Evolutionary conservation across 306 rosid species (phyloP), one percentile per base, ranked within the genome.

Genomic region (Fagus crenata): DNA sequence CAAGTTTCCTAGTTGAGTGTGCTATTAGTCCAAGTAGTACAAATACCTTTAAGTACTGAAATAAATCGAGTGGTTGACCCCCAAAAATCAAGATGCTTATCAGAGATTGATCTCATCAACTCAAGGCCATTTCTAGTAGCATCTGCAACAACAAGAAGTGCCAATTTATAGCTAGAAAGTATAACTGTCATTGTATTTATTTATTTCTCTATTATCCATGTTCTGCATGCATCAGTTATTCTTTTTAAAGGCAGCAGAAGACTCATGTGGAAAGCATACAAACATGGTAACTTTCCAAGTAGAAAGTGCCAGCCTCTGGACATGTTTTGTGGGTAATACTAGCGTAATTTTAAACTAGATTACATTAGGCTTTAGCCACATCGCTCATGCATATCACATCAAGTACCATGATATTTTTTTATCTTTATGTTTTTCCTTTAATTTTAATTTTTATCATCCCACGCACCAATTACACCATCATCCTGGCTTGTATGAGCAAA

Each of bases 21-120:
- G 49, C 49, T 14, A 61, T 41, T 69, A 71, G 46, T 32, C 43
- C 75, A 72, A 72, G 36, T 2, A 46, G 74, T 36, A 49, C 36
- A 60, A 40, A 65, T 72, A 93, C 98, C 98, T 90, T 81, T 90
- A 85, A 90, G 84, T 72, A 84, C 75, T 51, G 97, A 87, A 87
- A 84, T 75, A 74, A 77, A 77, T 83, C 98, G 89, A 75, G 97
- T 84, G 17, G 93, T 86, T 64, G 98, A 97, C 73, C 98, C 87
- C 84, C 89, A 86, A 74, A 88, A 92, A 60, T 81, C 96, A 79
- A 79, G 82, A 81, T 91, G 92, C 87, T 90, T 94, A 72, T 86
- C 89, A 17, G 97, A 83, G 82, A 82, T 80, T 13, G 95, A 81
- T 81, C 79, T 90, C 40, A 32, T 87, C 64, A 88, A 78, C 81